These are phyloP conservation scores for Dianthus caryophyllus DNA, from an alignment of 148 eudicot genomes.

Conservation along the genomic window DNA sequence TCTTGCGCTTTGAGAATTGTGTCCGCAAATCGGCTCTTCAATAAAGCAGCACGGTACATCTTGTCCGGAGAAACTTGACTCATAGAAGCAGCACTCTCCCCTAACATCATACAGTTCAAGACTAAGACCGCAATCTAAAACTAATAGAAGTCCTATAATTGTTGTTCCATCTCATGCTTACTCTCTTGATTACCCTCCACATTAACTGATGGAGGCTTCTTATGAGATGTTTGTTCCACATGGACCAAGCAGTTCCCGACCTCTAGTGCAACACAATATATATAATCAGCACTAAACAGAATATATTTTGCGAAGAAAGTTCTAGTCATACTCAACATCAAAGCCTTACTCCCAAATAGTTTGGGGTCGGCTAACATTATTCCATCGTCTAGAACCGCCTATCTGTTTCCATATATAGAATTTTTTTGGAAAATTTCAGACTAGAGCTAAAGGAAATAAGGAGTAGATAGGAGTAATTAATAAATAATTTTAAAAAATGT, in stretches of 20 bases:
- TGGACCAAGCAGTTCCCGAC: constrained; percentile 31
- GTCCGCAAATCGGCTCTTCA: constrained; percentile 93
- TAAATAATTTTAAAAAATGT: no score
- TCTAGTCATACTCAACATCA: no score
- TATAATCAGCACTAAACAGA: no score
- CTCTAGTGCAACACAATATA: constrained; percentile 33
- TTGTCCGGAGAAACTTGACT: constrained; percentile 98
- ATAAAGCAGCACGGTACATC: constrained; percentile 88
- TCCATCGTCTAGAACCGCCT: no score
- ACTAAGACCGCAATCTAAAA: constrained; percentile 61
- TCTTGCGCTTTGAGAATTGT: constrained; percentile 89
- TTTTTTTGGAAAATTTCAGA: no score
- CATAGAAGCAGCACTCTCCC: constrained; percentile 80
- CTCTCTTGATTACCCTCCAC: constrained; percentile 52
- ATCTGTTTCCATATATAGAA: no score
- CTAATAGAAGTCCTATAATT: constrained; percentile 59
- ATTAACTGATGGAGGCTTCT: constrained; percentile 34
- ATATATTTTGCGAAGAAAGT: no score
- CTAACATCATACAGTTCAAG: constrained; percentile 63
- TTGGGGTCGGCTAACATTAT: no score
- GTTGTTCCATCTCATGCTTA: constrained; percentile 56
- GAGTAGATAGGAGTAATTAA: no score
- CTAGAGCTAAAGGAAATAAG: no score
- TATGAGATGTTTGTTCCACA: constrained; percentile 38
- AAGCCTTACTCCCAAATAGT: no score